Evolutionary conservation across 1,284 basidiomycete genomes (phyloP).

Genomic region (Ceratobasidium sp.): DNA sequence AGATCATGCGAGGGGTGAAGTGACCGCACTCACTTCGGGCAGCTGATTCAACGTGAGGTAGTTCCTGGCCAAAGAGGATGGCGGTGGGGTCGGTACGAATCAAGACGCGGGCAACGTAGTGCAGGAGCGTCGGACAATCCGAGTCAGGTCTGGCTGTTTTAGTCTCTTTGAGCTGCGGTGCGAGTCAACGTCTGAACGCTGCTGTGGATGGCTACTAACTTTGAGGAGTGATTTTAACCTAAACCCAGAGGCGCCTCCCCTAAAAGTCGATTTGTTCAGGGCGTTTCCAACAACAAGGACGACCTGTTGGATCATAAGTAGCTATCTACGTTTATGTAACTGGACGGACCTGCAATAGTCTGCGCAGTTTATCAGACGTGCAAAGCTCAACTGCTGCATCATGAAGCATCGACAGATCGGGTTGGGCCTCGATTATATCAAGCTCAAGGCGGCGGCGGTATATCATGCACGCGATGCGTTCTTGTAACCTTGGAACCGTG

Average conservation of each 20-base stretch:
- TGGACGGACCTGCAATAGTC: slow-evolving; percentile 66
- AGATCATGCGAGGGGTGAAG: slow-evolving; percentile 3
- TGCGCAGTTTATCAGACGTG: slow-evolving; percentile 70
- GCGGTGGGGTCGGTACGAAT: slow-evolving; percentile 70
- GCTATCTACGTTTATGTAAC: neutral
- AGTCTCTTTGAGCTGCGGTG: slow-evolving; percentile 77
- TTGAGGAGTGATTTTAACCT: slow-evolving; percentile 81
- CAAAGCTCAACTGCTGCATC: slow-evolving; percentile 78
- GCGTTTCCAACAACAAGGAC: slow-evolving; percentile 82
- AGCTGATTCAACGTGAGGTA: slow-evolving; percentile 82
- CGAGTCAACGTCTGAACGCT: slow-evolving; percentile 12
- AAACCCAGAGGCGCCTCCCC: slow-evolving; percentile 85
- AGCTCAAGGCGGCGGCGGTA: slow-evolving; percentile 82
- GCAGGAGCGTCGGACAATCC: slow-evolving; percentile 84
- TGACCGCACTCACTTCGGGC: slow-evolving; percentile 66
- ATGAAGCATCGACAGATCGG: slow-evolving; percentile 79
- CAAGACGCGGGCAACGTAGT: slow-evolving; percentile 83
- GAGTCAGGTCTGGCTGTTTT: slow-evolving; percentile 71
- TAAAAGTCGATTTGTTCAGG: slow-evolving; percentile 81
- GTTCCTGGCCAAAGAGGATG: slow-evolving; percentile 79
- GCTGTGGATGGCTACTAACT: slow-evolving; percentile 54
- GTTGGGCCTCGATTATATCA: slow-evolving; percentile 83
- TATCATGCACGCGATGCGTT: slow-evolving; percentile 81
- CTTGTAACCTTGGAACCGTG: slow-evolving; percentile 73
- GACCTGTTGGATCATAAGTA: slow-evolving; percentile 53